Base-by-base conservation (phyloP, 2,329 filamentous ascomycete genomes). In the Penicillium italicum region DNA sequence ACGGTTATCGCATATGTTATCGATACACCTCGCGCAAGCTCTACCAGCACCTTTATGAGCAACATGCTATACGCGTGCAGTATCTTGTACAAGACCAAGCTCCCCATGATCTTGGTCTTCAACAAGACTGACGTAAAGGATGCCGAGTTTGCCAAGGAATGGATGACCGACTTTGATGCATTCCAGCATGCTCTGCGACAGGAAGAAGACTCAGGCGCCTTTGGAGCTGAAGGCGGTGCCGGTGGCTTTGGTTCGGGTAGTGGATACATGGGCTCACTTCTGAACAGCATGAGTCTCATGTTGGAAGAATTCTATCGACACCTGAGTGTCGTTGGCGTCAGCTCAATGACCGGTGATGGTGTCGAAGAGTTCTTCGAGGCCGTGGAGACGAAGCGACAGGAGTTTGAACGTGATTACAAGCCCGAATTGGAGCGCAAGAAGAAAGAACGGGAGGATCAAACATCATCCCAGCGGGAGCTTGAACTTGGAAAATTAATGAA, bases 41-140 rank as follows among this genome's bases (percentile, higher is more conserved):
- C 91, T 37, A 97, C 94, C 0, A 92, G 89, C 60, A 99, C 94
- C 0, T 99, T 99, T 76, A 99, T 99, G 94, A 95, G 90, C 72
- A 99, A 99, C 77, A 99, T 99, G 94, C 86, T 99, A 41, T 99
- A 99, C 74, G 94, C 94, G 22, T 97, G 94, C 80, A 96, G 90
- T 57, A 99, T 99, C 62, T 83, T 99, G 16, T 99, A 99, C 83
- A 97, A 97, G 80, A 97, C 93, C 2, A 96, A 96, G 72, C 81
- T 99, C 0, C 94, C 94, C 24, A 99, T 99, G 94, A 95, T 99
- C 51, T 79, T 99, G 8, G 94, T 99, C 11, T 97, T 99, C 81
- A 99, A 99, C 80, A 99, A 99, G 79, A 97, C 92, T 0, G 94
- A 99, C 68, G 91, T 96, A 40, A 91, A 96, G 72, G 89, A 95